phyloP scores from a whole-genome alignment of 2,329 filamentous ascomycete genomes.

The Pseudogymnoascus sp. region DNA sequence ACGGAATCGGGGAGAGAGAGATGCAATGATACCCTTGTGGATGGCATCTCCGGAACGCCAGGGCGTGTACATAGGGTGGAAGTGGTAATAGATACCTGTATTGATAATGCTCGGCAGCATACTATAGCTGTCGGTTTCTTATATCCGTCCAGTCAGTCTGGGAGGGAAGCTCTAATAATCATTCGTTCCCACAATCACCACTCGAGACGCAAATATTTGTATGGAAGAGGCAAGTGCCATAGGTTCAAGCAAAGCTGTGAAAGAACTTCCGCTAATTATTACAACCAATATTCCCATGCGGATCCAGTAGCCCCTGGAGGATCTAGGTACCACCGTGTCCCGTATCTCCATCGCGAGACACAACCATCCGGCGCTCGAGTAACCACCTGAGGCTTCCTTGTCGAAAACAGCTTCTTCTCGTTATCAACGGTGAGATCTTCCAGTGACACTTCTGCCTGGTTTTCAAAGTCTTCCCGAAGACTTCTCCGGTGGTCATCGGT shows the following conservation, averaged over 20 bases:
- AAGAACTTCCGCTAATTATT: neutral
- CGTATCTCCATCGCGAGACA: slow-evolving; percentile 11
- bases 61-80: slow-evolving; percentile 2
- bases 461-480: slow-evolving; percentile 19
- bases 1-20: neutral
- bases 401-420: slow-evolving; percentile 18
- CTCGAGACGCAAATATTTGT: neutral
- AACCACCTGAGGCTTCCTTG: slow-evolving; percentile 14
- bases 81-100: neutral
- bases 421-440: slow-evolving; percentile 21
- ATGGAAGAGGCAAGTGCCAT: neutral
- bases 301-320: neutral
- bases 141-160: neutral
- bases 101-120: neutral
- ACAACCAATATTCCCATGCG: neutral
- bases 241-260: neutral
- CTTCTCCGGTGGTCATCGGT: slow-evolving; percentile 12
- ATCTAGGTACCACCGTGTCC: neutral
- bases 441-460: slow-evolving; percentile 16
- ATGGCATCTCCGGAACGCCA: neutral
- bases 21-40: slow-evolving; percentile 1
- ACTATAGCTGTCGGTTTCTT: neutral
- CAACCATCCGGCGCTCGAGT: slow-evolving; percentile 13
- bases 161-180: neutral
- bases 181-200: neutral